phyloP scores from a whole-genome alignment of 2,329 filamentous ascomycete genomes.

The Ophiostoma piceae region DNA sequence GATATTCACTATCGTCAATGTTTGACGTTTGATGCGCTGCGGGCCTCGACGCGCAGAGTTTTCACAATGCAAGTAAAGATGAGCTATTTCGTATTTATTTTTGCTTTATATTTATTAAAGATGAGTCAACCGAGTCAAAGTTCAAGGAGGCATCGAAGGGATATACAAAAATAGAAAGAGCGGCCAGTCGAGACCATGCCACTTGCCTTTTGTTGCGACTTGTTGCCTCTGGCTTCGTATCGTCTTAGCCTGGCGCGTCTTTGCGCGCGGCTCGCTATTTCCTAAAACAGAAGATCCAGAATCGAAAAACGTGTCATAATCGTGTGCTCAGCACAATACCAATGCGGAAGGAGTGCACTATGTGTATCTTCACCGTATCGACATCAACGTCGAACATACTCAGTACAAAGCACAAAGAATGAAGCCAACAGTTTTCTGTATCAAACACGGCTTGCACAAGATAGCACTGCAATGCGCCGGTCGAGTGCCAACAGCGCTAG shows the following conservation, averaged over 20 bases:
- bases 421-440: background rate
- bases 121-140: background rate
- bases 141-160: background rate
- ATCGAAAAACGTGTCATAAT: no score
- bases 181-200: background rate
- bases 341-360: background rate
- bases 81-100: background rate
- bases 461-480: background rate
- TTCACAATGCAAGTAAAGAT: background rate
- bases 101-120: background rate
- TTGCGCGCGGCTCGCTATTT: background rate
- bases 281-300: background rate
- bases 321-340: background rate
- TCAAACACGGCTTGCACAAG: background rate
- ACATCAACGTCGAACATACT: background rate
- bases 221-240: background rate
- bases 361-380: background rate
- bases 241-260: background rate
- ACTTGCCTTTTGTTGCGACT: no score
- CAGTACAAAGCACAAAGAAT: background rate
- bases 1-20: background rate
- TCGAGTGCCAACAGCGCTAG: constrained; percentile 2
- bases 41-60: constrained; percentile 5
- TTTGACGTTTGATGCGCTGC: background rate
- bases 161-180: background rate